Evolutionary conservation across 2,329 filamentous ascomycete genomes (phyloP), one percentile per base, ranked within the genome.

Genomic region (Tolypocladium inflatum): DNA sequence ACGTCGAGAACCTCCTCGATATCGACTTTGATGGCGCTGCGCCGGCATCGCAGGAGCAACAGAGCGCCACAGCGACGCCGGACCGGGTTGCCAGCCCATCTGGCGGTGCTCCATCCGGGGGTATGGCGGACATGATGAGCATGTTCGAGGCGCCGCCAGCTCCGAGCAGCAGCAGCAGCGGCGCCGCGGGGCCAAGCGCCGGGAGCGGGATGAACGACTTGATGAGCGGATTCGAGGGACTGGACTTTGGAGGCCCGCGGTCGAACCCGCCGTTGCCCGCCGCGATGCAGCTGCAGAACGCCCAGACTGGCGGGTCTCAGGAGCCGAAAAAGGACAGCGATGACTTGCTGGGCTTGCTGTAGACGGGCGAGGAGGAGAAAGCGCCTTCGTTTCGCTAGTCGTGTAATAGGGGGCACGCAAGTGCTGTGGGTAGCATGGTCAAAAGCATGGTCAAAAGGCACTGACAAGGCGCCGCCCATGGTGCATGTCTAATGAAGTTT

Each of bases 1-100:
- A 96, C 67, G 82, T 93, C 63, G 94, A 99, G 74, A 99, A 97
- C 71, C 80, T 99, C 23, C 82, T 99, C 58, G 94, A 99, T 67
- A 96, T 96, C 67, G 91, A 96, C 73, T 96, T 96, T 69, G 94
- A 97, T 68, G 94, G 93, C 33, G 88, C 90, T 3, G 92, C 89
- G 3, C 93, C 93, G 3, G 93, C 94, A n/a, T 93, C 90, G 15
- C 81, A 90, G 55, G 88, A 92, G 63, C 75, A 78, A 60, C 71
- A 76, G 58, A 76, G 73, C 63, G 68, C 73, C 37, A 67, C 82
- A 9, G 84, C 82, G 43, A 91, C 88, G 37, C 88, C 88, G 5
- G 85, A 88, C 62, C 78, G 88, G 56, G 80, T 87, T 26, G 82
- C 81, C 42, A 90, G 86, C 63, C 88, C 88, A 3, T 72, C 78